Evolutionary conservation across 305 asterid species (phyloP), one percentile per base, ranked within the genome.

Genomic region (Ajuga reptans): DNA sequence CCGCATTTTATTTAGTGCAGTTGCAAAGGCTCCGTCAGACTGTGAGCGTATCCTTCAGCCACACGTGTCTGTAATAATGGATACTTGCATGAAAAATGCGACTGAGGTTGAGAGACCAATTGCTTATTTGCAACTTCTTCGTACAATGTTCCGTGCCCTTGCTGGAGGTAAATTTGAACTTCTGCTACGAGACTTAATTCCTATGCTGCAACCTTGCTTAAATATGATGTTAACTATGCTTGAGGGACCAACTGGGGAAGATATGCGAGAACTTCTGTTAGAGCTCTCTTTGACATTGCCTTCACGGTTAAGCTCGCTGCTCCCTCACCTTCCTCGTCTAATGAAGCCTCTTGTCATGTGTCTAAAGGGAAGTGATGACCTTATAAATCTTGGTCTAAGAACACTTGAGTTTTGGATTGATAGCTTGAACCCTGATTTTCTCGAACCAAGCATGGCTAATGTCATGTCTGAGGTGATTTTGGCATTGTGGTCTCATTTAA

Each of bases 361-460:
- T 81, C 97, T 94, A 69, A 91, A 82, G 85, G 99, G 95, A 76
- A 87, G 85, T 79, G 98, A 91, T 79, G 99, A 91, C 67, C 86
- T 94, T 33, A 89, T 91, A 75, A 89, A 87, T 82, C 92, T 89
- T 65, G 96, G 99, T 81, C 81, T 94, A 74, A 89, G 98, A 82
- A 94, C 99, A 62, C 98, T 94, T 65, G 99, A 94, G 81, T 94
- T 94, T 86, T 94, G 99, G 99, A 91, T 94, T 75, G 99, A 94
- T 79, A 94, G 99, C 86, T 83, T 94, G 84, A 94, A 94, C 80
- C 99, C 99, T 76, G 99, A 94, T 79, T 94, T 94, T 78, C 77
- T 94, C 76, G 99, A 94, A 81, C 99, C 99, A 70, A 94, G 98
- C 80, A 94, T 94, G 99, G 99, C 99, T 63, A 94, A 89, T 82